A percentile compares a stretch with the other conserved stretches of the same genome.
phyloP scores from a whole-genome alignment of 768 basidiomycete species.

The Sutorius australiensis region DNA sequence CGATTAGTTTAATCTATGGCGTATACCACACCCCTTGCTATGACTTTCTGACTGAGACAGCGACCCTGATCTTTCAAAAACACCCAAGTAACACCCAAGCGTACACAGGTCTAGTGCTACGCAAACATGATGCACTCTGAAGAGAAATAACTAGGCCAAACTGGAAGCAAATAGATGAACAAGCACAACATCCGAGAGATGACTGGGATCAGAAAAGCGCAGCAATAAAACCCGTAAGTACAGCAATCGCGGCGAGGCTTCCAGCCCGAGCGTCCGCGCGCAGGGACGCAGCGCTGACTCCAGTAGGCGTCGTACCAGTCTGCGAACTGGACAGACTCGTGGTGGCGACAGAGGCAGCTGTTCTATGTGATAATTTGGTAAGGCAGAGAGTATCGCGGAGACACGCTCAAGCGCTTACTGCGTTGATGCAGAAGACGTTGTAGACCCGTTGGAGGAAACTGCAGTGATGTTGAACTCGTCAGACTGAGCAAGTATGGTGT shows the following conservation, averaged over 20 bases:
- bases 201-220: constrained; percentile 16
- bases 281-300: constrained; percentile 30
- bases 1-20: too few species aligned
- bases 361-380: constrained; percentile 7
- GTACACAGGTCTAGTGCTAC: background rate
- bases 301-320: constrained; percentile 26
- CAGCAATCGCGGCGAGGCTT: constrained; percentile 34
- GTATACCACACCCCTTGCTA: too few species aligned
- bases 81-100: too few species aligned
- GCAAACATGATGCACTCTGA: background rate
- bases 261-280: constrained; percentile 29
- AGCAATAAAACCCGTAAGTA: constrained; percentile 33
- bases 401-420: constrained; percentile 13
- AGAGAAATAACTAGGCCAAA: background rate
- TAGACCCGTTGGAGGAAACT: constrained; percentile 13
- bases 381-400: background rate
- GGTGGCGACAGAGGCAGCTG: constrained; percentile 14
- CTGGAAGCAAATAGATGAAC: background rate
- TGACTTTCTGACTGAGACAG: background rate
- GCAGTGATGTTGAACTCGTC: constrained; percentile 49
- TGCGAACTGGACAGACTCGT: constrained; percentile 18
- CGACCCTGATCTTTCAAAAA: background rate
- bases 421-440: constrained; percentile 10
- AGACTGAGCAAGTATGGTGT: constrained; percentile 70
- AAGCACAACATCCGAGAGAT: background rate